These are phyloP conservation scores for Macrophomina pseudophaseolina DNA, from an alignment of 2,329 filamentous ascomycete species.

Conservation along the genomic window DNA sequence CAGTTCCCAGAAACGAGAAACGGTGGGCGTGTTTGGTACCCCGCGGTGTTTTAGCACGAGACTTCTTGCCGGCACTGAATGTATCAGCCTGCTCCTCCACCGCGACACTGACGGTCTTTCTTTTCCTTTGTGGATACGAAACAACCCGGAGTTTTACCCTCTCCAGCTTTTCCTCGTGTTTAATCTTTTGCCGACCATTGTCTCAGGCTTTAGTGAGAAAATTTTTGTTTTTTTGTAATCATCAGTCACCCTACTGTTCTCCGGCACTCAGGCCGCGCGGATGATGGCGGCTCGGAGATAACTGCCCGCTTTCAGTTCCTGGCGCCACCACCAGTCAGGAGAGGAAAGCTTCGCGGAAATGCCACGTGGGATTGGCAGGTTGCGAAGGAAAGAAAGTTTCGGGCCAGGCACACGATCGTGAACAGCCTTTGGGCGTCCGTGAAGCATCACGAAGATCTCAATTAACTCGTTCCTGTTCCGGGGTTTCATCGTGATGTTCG, in stretches of 20 bases:
- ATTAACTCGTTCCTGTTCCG: not conserved
- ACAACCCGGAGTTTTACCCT: slow-evolving; percentile 12
- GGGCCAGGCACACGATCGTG: not conserved
- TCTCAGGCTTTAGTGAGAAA: not conserved
- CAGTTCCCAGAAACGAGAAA: not conserved
- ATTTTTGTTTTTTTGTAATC: not conserved
- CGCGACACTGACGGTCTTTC: no score
- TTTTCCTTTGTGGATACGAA: not conserved
- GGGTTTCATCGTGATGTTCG: not conserved
- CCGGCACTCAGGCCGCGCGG: not conserved
- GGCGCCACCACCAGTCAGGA: not conserved
- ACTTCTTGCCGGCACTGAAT: not conserved
- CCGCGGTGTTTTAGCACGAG: not conserved
- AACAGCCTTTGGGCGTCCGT: not conserved
- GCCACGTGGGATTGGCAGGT: slow-evolving; percentile 18
- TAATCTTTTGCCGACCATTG: not conserved
- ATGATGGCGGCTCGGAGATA: slow-evolving; percentile 11
- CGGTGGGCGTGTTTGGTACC: not conserved
- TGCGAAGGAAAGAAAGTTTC: not conserved
- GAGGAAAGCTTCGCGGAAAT: not conserved
- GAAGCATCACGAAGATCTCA: slow-evolving; percentile 6
- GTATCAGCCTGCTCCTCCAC: not conserved
- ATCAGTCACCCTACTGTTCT: not conserved
- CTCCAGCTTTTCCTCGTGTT: not conserved
- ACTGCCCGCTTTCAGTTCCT: not conserved